Base-by-base conservation (phyloP, 306 rosid genomes). In the Fagus sylvatica region DNA sequence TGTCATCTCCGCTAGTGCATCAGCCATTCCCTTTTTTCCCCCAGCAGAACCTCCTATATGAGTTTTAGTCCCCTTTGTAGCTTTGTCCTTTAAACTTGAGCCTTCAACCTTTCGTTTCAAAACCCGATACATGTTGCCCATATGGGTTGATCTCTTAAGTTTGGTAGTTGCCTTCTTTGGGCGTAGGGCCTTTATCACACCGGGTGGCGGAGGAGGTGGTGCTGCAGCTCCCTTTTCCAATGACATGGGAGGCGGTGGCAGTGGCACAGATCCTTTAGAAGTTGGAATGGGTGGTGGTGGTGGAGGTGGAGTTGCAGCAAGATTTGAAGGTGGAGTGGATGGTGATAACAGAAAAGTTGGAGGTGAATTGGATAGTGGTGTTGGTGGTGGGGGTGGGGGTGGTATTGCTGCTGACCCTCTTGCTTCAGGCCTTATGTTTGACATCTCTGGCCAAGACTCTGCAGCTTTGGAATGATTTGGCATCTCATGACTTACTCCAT, bases 141-240 rank as follows among this genome's bases (percentile, higher is more conserved):
- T 81, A 66, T 85, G 88, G 73, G 78, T 69, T 75, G 88, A 85
- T 70, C 88, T 85, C 78, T 65, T 81, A 53, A 85, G 59, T 68
- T 81, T 85, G 30, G 80, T 74, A 43, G 77, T 65, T 48, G 73
- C 71, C 56, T 69, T 78, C 79, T 81, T 85, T 1, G 82, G 67
- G 22, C 83, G 81, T 71, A 81, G 19, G 43, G 69, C 64, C 60
- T 64, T 80, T 2, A 66, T 46, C 10, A 55, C 51, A 10, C 65
- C 74, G 8, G 75, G 36, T 34, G 83, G 83, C 48, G 81, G 85
- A 9, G 85, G 83, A 19, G 88, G 76, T 1, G 85, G 88, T 11
- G 81, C 81, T 33, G 71, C 48, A 2, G 6, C 62, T 72, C 71
- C 67, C 59, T 60, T 69, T n/a, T 37, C 7, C 36, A 6, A 10